phyloP scores from a whole-genome alignment of 2,329 filamentous ascomycete genomes.

The Aspergillus sp. region DNA sequence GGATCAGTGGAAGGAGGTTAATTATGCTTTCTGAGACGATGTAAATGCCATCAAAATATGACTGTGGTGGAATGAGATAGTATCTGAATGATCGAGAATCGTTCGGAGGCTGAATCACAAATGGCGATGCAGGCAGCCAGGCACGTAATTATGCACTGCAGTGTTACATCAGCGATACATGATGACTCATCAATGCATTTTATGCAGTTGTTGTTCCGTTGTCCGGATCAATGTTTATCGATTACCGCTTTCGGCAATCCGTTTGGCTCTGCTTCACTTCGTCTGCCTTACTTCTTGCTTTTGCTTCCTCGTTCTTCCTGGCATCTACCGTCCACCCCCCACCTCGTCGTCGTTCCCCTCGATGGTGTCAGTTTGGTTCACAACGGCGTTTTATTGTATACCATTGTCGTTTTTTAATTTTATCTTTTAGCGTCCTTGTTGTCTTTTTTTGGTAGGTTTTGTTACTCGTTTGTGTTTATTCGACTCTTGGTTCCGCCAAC shows the following conservation, averaged over 20 bases:
- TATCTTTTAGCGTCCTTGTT: slow-evolving; percentile 19
- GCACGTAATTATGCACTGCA: slow-evolving; percentile 1
- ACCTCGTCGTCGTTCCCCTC: slow-evolving; percentile 7
- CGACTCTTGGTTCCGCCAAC: background rate
- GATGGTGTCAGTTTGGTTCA: slow-evolving; percentile 16
- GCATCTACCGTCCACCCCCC: slow-evolving; percentile 3
- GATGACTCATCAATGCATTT: slow-evolving; percentile 7
- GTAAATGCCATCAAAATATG: background rate
- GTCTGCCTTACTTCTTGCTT: slow-evolving; percentile 9
- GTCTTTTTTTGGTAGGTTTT: slow-evolving; percentile 9
- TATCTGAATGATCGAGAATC: background rate
- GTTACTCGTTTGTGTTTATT: background rate
- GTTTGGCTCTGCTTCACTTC: slow-evolving; percentile 8
- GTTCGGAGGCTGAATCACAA: too few species aligned
- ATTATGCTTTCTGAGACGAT: background rate
- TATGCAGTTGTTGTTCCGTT: slow-evolving; percentile 17
- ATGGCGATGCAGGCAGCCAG: too few species aligned
- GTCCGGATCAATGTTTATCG: slow-evolving; percentile 32
- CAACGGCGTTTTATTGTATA: slow-evolving; percentile 16
- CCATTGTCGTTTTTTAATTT: background rate
- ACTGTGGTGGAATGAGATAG: background rate
- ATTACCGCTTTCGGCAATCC: slow-evolving; percentile 23
- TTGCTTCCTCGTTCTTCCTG: slow-evolving; percentile 3
- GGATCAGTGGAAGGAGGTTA: background rate
- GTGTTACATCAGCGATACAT: slow-evolving; percentile 6